Conservation (phyloP, 2,329 filamentous ascomycete genomes). For the Emergomyces orientalis region DNA sequence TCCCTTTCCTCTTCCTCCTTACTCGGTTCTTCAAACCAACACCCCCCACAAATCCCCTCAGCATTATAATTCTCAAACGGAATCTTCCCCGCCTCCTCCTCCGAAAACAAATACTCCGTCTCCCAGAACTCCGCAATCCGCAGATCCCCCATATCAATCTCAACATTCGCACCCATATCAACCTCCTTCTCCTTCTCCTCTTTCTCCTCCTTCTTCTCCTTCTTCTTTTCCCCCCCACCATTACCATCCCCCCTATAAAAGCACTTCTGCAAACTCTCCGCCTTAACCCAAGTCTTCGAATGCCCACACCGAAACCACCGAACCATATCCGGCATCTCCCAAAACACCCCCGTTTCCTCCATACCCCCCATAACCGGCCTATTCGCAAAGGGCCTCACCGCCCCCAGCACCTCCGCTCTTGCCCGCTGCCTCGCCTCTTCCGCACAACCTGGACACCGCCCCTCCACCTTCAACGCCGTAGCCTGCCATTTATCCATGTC, state of each 20-base stretch:
- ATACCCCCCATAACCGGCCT: not conserved
- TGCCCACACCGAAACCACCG: not conserved
- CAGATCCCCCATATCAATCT: not conserved
- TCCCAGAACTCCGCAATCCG: conserved; percentile 3
- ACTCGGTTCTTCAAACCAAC: not conserved
- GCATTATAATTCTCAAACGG: not conserved
- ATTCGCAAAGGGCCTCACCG: too few species aligned
- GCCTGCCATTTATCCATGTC: conserved; percentile 12
- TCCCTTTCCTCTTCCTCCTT: not conserved
- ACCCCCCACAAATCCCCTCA: not conserved
- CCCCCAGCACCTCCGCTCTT: too few species aligned
- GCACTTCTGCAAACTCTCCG: not conserved
- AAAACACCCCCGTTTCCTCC: not conserved
- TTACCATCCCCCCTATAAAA: not conserved
- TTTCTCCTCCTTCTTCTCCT: not conserved
- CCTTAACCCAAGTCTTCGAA: not conserved
- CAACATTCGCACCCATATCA: not conserved
- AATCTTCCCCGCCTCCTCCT: not conserved
- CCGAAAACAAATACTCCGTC: not conserved
- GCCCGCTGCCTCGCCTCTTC: conserved; percentile 5
- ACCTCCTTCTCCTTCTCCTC: not conserved
- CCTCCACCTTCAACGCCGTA: not conserved
- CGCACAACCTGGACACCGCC: conserved; percentile 9
- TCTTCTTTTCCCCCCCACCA: not conserved
- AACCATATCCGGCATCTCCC: not conserved